A percentile compares a stretch with the other conserved stretches of the same genome.
Evolutionary conservation across 192 early-diverging fungal genomes (phyloP).

Genomic region (Diversispora eburnea): DNA sequence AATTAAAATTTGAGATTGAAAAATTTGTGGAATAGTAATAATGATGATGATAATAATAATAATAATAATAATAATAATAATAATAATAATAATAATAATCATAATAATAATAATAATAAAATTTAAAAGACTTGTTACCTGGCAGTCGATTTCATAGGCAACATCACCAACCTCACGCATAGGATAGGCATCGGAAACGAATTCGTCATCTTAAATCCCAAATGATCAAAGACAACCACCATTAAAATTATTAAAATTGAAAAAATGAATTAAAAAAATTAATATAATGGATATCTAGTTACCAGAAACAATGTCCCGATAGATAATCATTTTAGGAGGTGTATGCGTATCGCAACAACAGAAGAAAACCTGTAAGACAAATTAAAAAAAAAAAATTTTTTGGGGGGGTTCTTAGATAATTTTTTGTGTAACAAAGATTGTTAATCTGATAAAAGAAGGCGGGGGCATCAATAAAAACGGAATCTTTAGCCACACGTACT

Average conservation of each 20-base stretch:
- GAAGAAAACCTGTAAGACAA: too few relatives aligned
- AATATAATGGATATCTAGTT: slow-evolving; percentile 29
- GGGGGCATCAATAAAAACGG: too few relatives aligned
- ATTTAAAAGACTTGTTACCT: slow-evolving; percentile 37
- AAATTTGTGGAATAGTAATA: background rate
- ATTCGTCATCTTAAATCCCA: slow-evolving; percentile 67
- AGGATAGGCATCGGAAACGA: slow-evolving; percentile 85
- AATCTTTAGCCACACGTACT: too few relatives aligned
- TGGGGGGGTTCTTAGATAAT: too few relatives aligned
- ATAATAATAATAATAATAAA: background rate
- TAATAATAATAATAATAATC: background rate
- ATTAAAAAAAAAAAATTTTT: too few relatives aligned
- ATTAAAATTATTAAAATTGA: background rate
- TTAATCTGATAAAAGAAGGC: too few relatives aligned
- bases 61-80: background rate
- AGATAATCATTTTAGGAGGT: slow-evolving; percentile 55
- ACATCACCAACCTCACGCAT: slow-evolving; percentile 62
- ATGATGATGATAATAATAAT: background rate
- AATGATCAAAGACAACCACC: slow-evolving; percentile 1
- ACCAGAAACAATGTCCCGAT: slow-evolving; percentile 62
- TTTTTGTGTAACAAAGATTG: too few relatives aligned
- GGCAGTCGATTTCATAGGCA: slow-evolving; percentile 75
- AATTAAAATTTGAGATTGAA: slow-evolving; percentile 22
- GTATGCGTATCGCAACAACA: too few relatives aligned
- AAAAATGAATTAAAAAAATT: slow-evolving; percentile 4